Evolutionary conservation across 345 rosid species (phyloP), one percentile per base, ranked within the genome.

Genomic region (Gossypium rotundifolium): DNA sequence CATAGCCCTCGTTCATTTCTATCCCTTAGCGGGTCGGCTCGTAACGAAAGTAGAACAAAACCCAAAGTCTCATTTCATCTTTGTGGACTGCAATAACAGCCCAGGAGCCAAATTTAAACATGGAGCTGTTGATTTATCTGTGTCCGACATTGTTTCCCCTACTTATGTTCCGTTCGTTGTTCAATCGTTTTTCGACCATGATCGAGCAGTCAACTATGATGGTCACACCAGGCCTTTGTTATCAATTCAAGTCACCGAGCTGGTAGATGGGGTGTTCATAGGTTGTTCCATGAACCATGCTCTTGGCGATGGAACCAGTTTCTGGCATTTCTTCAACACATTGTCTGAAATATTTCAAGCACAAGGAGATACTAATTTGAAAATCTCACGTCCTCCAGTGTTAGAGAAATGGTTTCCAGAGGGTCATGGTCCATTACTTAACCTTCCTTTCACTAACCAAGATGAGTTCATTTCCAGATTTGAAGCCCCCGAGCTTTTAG

Each of bases 11-110:
- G 79, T 84, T 51, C 90, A 94, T 77, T 90, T 87, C 83, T 84
- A 86, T 77, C 97, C 98, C 0, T 88, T 91, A 0, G 79, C 91
- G 1, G 94, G 98, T 72, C 88, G 97, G 14, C 82, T 91, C 0
- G 78, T 70, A n/a, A 79, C 94, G 0, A 8, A n/a, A 3, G 74
- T 33, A 61, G 52, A 45, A 1, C 64, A 81, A 13, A 78, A 77
- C 53, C 87, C 88, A 0, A 75, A 84, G 7, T 80, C 87, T 1
- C 87, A 78, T 62, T 79, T 81, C 0, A 79, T 93, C 61, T 88
- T 62, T 62, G 89, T 89, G 0, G 91, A 90, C 62, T 86, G 88
- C 81, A 64, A 53, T 52, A 61, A 89, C 79, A 77, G 87, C 75
- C 89, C 85, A 4, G 85, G 88, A 25, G 89, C 85, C 2, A 73